Percentiles rank a stretch among this genome's conserved stretches.
These are phyloP conservation scores for Diaporthe sp. DNA, from an alignment of 2,329 filamentous ascomycete genomes.

Conservation along the genomic window DNA sequence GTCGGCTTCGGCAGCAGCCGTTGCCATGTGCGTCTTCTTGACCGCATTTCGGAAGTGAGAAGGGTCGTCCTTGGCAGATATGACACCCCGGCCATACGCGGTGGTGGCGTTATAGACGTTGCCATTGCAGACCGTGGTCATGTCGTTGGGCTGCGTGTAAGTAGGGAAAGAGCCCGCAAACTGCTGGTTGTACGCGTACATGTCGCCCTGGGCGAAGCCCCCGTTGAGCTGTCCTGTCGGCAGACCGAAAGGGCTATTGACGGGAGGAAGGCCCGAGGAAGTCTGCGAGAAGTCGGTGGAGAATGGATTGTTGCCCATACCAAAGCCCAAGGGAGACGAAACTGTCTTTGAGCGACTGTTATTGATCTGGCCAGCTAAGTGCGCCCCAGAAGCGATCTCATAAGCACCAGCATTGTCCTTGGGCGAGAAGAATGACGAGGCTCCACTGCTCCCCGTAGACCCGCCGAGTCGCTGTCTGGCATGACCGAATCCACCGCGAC, in stretches of 20 bases:
- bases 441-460: constrained; percentile 38
- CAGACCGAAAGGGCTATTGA: constrained; percentile 51
- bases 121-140: constrained; percentile 35
- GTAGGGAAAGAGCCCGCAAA: constrained; percentile 18
- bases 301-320: constrained; percentile 42
- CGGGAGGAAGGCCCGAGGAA: constrained; percentile 49
- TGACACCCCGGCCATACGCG: constrained; percentile 42
- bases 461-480: constrained; percentile 38
- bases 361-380: constrained; percentile 1
- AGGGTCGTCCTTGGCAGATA: constrained; percentile 43
- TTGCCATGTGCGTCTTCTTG: constrained; percentile 39
- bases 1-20: constrained; percentile 42
- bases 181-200: constrained; percentile 29
- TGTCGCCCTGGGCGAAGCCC: constrained; percentile 29
- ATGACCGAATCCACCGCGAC: constrained; percentile 30
- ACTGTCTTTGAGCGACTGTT: constrained; percentile 17
- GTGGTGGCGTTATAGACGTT: constrained; percentile 44
- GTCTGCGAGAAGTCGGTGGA: constrained; percentile 46
- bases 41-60: constrained; percentile 44
- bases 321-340: constrained; percentile 36
- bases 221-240: constrained; percentile 39
- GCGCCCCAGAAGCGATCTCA: constrained; percentile 5
- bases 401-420: constrained; percentile 19
- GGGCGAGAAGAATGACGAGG: constrained; percentile 34
- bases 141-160: constrained; percentile 32